Percentiles rank a stretch among this genome's conserved stretches.
Conservation (phyloP, 2,329 filamentous ascomycete species). For the Pestalotiopsis sp. region DNA sequence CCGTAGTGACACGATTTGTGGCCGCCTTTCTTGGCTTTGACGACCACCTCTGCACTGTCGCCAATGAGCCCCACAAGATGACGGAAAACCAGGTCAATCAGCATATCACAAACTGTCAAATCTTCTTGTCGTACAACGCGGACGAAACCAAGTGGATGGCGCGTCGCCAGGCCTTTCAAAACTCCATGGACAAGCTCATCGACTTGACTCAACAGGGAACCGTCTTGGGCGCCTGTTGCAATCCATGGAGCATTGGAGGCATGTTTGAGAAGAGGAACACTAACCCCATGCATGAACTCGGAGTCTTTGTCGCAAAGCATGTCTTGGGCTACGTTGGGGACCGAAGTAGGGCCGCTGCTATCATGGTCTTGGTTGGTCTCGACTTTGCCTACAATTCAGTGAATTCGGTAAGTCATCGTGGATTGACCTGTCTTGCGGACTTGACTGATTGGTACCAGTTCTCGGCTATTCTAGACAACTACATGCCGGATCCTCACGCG, state of each 20-base stretch:
- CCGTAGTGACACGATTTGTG: constrained; percentile 31
- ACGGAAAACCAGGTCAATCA: constrained; percentile 28
- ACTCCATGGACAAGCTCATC: constrained; percentile 9
- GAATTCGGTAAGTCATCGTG: constrained; percentile 3
- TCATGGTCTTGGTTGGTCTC: constrained; percentile 9
- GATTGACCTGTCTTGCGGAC: not conserved
- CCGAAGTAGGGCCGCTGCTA: constrained; percentile 7
- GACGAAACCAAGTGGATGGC: constrained; percentile 27
- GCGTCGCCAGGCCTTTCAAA: constrained; percentile 14
- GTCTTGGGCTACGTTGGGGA: constrained; percentile 11
- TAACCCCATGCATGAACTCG: constrained; percentile 12
- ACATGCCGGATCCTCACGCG: constrained; percentile 10
- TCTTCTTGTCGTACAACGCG: constrained; percentile 25
- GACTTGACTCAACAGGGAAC: constrained; percentile 12
- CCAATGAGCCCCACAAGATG: constrained; percentile 15
- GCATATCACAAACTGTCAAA: constrained; percentile 28
- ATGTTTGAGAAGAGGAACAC: constrained; percentile 9
- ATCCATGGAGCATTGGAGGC: constrained; percentile 8
- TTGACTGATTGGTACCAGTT: not conserved
- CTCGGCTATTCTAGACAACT: constrained; percentile 11
- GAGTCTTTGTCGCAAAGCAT: constrained; percentile 13
- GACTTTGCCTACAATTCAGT: constrained; percentile 14
- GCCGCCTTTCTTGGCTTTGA: constrained; percentile 29
- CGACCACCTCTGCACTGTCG: constrained; percentile 17
- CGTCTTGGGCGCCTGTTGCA: constrained; percentile 2